Conservation (phyloP, 176 grass and related monocot species). For the Poa pratensis region DNA sequence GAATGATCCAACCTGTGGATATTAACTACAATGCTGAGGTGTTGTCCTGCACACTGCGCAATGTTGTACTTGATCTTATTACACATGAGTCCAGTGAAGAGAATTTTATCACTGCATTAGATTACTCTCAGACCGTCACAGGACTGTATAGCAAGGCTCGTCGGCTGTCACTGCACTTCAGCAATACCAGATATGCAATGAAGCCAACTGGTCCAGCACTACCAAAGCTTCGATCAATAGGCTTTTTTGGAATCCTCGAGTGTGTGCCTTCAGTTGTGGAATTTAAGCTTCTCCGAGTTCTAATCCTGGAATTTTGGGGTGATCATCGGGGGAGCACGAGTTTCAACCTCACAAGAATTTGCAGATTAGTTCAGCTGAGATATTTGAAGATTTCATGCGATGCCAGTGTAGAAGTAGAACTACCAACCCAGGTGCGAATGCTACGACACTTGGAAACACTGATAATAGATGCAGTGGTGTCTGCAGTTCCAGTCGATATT, state of each 20-base stretch:
- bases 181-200: neutral
- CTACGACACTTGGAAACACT: conserved; percentile 14
- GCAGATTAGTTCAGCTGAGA: neutral
- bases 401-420: neutral
- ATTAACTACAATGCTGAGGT: neutral
- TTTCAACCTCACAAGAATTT: neutral
- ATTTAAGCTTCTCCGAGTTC: conserved; percentile 1
- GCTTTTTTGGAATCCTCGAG: neutral
- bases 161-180: neutral
- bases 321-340: neutral
- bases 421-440: neutral
- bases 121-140: neutral
- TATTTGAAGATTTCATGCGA: conserved; percentile 16
- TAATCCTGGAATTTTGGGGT: conserved; percentile 13
- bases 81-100: neutral
- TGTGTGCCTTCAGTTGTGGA: neutral
- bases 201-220: neutral
- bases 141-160: neutral
- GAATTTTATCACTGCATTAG: neutral
- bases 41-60: neutral
- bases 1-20: neutral
- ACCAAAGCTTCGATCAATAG: neutral
- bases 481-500: neutral
- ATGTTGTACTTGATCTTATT: neutral
- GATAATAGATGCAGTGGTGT: neutral